Conservation (phyloP, 75 land plant genomes). For the Sequoia sempervirens region DNA sequence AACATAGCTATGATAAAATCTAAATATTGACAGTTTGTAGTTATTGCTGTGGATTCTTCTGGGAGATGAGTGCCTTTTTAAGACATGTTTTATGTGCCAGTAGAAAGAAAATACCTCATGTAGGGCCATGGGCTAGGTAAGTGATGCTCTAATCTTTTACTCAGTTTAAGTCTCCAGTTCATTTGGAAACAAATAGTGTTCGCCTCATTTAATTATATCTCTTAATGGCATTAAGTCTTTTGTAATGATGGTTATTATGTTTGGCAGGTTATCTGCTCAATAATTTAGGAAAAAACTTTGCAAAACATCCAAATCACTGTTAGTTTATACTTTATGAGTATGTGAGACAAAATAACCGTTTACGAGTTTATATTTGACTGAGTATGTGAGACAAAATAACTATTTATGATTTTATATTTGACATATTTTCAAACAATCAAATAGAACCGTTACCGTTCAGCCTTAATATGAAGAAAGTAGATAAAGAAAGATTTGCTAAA, state of each 20-base stretch:
- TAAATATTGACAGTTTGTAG: no score
- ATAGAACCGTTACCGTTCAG: background rate
- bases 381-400: no score
- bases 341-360: no score
- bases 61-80: background rate
- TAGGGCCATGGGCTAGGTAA: background rate
- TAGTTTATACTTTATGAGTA: background rate
- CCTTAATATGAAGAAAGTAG: background rate
- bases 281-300: background rate
- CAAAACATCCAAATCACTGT: background rate
- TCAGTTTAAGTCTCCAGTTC: background rate
- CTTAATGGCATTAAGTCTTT: background rate
- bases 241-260: background rate
- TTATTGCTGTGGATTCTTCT: background rate
- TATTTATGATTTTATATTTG: no score
- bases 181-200: background rate
- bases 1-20: no score
- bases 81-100: background rate
- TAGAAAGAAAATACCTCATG: background rate
- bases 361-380: no score
- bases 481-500: background rate
- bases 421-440: background rate
- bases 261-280: background rate
- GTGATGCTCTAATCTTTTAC: background rate
- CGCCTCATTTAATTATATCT: background rate